Evolutionary conservation across 768 basidiomycete species (phyloP).

Genomic region (Suillus occidentalis): DNA sequence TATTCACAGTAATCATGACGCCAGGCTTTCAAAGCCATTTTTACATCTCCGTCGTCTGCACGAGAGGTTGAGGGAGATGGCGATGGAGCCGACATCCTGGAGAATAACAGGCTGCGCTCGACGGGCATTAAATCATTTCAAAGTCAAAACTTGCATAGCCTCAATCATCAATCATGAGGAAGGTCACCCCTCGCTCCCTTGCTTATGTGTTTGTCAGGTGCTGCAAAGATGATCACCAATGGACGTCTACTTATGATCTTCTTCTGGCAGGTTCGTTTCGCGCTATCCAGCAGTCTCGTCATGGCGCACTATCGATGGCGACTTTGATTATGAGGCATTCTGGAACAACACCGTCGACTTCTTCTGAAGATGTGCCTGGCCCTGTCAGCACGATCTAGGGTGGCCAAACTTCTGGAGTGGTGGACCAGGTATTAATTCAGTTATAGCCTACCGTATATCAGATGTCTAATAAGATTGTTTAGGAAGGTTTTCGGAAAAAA

Average conservation of each 20-base stretch:
- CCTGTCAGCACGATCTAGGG: neutral
- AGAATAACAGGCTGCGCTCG: neutral
- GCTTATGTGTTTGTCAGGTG: slow-evolving; percentile 29
- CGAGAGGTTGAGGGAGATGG: neutral
- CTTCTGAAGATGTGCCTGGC: slow-evolving; percentile 10
- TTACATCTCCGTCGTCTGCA: slow-evolving; percentile 17
- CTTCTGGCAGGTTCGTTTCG: slow-evolving; percentile 14
- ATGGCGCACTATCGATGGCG: slow-evolving; percentile 9
- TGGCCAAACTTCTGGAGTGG: slow-evolving; percentile 13
- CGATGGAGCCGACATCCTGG: slow-evolving; percentile 1
- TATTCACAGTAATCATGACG: no score
- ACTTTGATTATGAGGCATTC: slow-evolving; percentile 14
- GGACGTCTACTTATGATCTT: neutral
- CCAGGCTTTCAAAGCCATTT: no score
- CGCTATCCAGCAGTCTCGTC: slow-evolving; percentile 10
- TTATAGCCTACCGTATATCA: accelerated
- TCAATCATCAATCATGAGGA: neutral
- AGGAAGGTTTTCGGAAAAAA: no score
- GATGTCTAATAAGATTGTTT: no score
- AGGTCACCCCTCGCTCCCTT: slow-evolving; percentile 15
- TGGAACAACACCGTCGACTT: slow-evolving; percentile 16
- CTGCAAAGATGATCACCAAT: neutral
- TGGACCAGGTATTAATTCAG: slow-evolving; percentile 8
- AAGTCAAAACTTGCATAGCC: slow-evolving; percentile 5
- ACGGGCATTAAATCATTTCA: neutral